Evolutionary conservation across 2,329 filamentous ascomycete genomes (phyloP), one percentile per base, ranked within the genome.

Genomic region (Chaetomiaceae sp.): DNA sequence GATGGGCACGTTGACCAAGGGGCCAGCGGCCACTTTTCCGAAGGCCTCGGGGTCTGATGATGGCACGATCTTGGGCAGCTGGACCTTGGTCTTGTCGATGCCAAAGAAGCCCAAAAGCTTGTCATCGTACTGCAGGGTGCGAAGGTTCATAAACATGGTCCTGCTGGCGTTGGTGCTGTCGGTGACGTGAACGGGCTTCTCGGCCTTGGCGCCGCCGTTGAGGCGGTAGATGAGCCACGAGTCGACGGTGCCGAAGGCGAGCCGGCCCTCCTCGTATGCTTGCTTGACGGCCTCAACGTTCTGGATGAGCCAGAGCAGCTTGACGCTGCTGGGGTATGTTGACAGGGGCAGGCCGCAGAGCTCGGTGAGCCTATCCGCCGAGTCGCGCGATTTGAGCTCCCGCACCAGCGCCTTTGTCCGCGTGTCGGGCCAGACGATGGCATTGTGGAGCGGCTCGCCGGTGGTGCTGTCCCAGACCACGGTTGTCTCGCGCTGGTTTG

Each of bases 61-160:
- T 1, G 86, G 85, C 5, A 91, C 85, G 61, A 96, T 95, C 65
- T 85, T 83, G n/a, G 91, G 91, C 12, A 96, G 75, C 47, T 80
- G 76, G 38, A 95, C 74, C 69, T 91, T 92, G 51, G 75, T 77
- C 45, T 64, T 68, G 64, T 83, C 79, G 57, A 96, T 80, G 42
- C 81, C 82, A 71, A 95, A 95, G 73, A 95, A 95, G 22, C 82
- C 73, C 23, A 95, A 74, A 23, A 95, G 78, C 37, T 78, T 77
- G 53, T 90, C 83, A 67, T 92, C 89, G 70, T 95, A 96, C 63
- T 91, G 70, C 55, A 90, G 77, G 11, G 85, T 91, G 63, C 84
- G 79, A 50, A 96, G 77, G 71, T 95, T 90, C 86, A 95, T 91
- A 71, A 96, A 94, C 90, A 95, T 95, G 56, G 91, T 96, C 65